Base-by-base conservation (phyloP, 2,329 filamentous ascomycete genomes). In the Fusarium torulosum region DNA sequence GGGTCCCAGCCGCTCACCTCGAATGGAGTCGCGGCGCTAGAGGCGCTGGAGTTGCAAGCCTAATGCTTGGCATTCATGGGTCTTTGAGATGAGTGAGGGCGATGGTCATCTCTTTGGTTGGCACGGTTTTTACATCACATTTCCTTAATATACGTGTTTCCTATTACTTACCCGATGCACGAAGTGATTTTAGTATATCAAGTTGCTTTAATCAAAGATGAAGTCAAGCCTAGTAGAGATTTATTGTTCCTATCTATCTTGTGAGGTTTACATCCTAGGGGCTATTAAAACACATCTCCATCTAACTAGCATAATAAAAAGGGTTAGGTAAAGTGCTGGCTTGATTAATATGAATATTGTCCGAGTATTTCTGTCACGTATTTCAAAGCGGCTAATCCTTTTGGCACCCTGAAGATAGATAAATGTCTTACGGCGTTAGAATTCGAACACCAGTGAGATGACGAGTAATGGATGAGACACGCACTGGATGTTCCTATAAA, bases 1-100 rank as follows among this genome's bases (percentile, higher is more conserved):
- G 69, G 67, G 57, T 42, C 53, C 59, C 73, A 73, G 69, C 71
- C 71, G 71, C 71, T 66, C 69, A 67, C 54, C 58, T 47, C 46
- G 49, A 67, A 57, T 65, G 69, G 62, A 55, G 54, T 45, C 40
- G 43, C 54, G 63, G 58, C 68, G 63, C 59, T 69, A 69, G 57
- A 61, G 55, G 69, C 46, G 63, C 55, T 61, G 63, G 53, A 67
- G 65, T 56, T 71, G 41, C 59, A 66, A 63, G 61, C 61, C 58
- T 51, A 43, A 51, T 56, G 33, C 46, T 67, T 63, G 63, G 66
- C 59, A 45, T 37, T 27, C 59, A 40, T 45, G 19, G 35, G 19
- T 37, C 35, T 53, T 53, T 46, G 44, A 50, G 62, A 69, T 67
- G 53, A 69, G 46, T 45, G 47, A 53, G 23, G 52, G 33, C 45